Base-by-base conservation (phyloP, 2,329 filamentous ascomycete genomes). In the Apiospora pterosperma region DNA sequence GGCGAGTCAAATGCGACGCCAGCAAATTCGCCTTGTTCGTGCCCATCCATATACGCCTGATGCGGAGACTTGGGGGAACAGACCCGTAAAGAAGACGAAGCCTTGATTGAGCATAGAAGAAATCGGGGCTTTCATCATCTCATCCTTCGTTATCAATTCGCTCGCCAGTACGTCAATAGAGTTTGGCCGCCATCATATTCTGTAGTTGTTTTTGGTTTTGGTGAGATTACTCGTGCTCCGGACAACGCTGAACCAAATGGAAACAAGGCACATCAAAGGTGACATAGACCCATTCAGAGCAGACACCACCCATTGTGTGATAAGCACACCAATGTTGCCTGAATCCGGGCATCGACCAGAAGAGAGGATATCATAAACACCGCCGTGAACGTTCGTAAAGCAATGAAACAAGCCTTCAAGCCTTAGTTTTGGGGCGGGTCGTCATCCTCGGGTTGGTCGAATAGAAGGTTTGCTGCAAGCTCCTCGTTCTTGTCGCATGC, bases 401-500 rank as follows among this genome's bases (percentile, higher is more conserved):
- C 62, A 62, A 66, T 62, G 62, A 23, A 61, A 48, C 28, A 63
- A 31, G 60, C 61, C 55, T 12, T 38, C 42, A 25, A 38, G 60
- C 34, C 69, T 76, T 79, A 83, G 72, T 82, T 80, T 66, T 79
- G 76, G 11, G 78, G 74, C 36, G 82, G 80, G 65, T 91, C 89
- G 39, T 92, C 90, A 59, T 97, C 94, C 67, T 97, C 93, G 11
- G 94, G 94, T 80, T 98, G 93, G 73, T 99, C 96, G 76, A 99
- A 99, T 66, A 99, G 84, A 79, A 97, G 98, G 81, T 99, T 99
- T 69, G 96, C 96, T 0, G 96, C 96, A 62, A 99, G 85, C 80
- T 99, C 96, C 81, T 99, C 96, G 78, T 99, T 98, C 87, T 98
- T 99, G 80, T 99, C 96, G 79, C 96, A 99, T 38, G 96, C 96